These are phyloP conservation scores for Fistulinella prunicolor DNA, from an alignment of 768 basidiomycete species.

Conservation along the genomic window DNA sequence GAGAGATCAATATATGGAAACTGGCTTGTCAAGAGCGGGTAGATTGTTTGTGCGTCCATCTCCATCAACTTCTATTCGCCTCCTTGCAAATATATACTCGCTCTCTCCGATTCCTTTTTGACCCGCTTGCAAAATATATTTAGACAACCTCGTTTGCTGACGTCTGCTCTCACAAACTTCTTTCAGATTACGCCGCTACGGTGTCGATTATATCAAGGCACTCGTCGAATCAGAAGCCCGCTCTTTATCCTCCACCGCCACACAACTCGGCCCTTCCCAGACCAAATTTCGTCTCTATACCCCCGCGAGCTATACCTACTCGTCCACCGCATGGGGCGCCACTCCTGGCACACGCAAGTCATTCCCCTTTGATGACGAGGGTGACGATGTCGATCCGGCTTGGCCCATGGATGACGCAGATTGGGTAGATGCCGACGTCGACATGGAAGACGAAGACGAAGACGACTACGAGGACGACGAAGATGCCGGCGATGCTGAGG, in stretches of 20 bases:
- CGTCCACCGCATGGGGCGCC: conserved; percentile 18
- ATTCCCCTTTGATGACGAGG: conserved; percentile 16
- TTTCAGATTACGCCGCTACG: conserved; percentile 31
- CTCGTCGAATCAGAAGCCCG: conserved; percentile 30
- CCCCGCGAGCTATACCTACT: conserved; percentile 34
- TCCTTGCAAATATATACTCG: conserved; percentile 2
- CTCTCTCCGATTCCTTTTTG: background rate
- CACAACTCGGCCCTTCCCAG: conserved; percentile 4
- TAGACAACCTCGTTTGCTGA: conserved; percentile 9
- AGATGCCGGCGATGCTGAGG: conserved; percentile 12
- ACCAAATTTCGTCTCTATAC: conserved; percentile 33
- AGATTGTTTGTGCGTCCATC: conserved; percentile 30
- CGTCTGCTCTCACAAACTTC: background rate
- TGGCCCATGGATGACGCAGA: conserved; percentile 25
- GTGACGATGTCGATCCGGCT: conserved; percentile 14
- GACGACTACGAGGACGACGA: conserved; percentile 33
- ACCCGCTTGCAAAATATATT: conserved; percentile 9
- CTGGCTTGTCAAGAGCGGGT: conserved; percentile 35
- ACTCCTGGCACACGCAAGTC: conserved; percentile 10
- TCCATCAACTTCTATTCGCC: conserved; percentile 1
- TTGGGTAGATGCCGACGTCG: conserved; percentile 26
- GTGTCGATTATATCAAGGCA: conserved; percentile 32
- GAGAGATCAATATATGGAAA: conserved; percentile 36
- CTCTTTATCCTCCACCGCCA: background rate
- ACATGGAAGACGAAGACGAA: conserved; percentile 33